Evolutionary conservation across 75 land plant genomes (phyloP).

Genomic region (Ceratopteris richardii): DNA sequence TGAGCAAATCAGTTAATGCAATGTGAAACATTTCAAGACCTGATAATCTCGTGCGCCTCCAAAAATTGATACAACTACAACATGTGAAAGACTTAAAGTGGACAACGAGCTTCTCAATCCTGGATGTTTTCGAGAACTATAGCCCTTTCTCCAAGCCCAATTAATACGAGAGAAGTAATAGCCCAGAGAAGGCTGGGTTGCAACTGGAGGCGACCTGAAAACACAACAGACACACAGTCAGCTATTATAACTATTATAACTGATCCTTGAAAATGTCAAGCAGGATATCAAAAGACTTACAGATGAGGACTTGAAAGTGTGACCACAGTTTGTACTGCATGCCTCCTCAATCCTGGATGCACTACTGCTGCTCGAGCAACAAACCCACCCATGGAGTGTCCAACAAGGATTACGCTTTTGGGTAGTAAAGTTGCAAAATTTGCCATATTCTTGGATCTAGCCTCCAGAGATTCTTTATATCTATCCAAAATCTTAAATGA

Average conservation of each 20-base stretch:
- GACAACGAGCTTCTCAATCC: conserved; percentile 30
- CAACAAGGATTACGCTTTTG: conserved; percentile 87
- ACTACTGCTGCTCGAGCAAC: conserved; percentile 93
- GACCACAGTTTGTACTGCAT: conserved; percentile 74
- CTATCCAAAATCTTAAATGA: conserved; percentile 66
- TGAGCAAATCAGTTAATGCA: too few relatives aligned
- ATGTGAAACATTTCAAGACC: too few relatives aligned
- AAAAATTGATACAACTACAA: conserved; percentile 74
- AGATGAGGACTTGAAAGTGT: conserved; percentile 93
- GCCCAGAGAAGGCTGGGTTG: conserved; percentile 93
- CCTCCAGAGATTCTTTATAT: conserved; percentile 61
- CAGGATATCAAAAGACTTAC: too few relatives aligned
- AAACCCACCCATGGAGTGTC: conserved; percentile 99
- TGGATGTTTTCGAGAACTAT: conserved; percentile 28
- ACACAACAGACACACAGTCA: neutral
- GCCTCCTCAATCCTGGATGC: conserved; percentile 70
- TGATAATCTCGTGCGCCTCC: conserved; percentile 91
- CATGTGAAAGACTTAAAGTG: conserved; percentile 47
- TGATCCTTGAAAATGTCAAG: too few relatives aligned
- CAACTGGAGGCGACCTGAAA: conserved; percentile 80
- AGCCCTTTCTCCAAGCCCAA: conserved; percentile 73
- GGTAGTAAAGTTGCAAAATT: conserved; percentile 50
- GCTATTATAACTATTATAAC: neutral
- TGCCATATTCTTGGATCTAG: conserved; percentile 44
- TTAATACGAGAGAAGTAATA: conserved; percentile 67